Conservation (phyloP, 495 filamentous ascomycete genomes). For the Penicillium bovifimosum region DNA sequence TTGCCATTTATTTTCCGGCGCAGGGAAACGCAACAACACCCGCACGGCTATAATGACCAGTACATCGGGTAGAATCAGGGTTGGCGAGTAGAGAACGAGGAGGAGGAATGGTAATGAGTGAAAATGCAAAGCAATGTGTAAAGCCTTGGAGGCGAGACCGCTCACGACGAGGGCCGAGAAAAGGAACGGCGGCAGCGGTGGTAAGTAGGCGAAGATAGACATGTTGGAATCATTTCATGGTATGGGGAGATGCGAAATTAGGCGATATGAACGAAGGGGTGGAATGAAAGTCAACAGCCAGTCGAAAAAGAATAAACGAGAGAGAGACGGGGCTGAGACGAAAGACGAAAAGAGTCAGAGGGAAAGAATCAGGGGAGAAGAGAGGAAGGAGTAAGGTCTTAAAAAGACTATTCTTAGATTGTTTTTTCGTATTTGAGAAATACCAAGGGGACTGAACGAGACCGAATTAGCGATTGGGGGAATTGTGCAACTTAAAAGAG, state of each 20-base stretch:
- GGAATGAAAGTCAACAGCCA: neutral
- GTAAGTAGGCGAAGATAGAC: conserved; percentile 18
- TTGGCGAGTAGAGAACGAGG: conserved; percentile 34
- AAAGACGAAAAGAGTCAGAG: neutral
- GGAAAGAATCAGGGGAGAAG: neutral
- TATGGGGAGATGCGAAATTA: neutral
- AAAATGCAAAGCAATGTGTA: conserved; percentile 36
- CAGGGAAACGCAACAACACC: conserved; percentile 22
- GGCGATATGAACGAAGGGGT: neutral
- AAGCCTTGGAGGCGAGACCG: conserved; percentile 30
- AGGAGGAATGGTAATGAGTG: conserved; percentile 32
- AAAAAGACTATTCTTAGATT: conserved; percentile 2
- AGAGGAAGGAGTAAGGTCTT: neutral
- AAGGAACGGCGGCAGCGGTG: conserved; percentile 27
- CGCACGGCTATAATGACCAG: conserved; percentile 28
- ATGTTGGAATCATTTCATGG: conserved; percentile 23
- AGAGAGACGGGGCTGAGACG: neutral
- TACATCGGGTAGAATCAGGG: conserved; percentile 32
- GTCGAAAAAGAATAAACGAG: neutral
- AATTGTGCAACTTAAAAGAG: conserved; percentile 3
- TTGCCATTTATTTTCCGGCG: conserved; percentile 20
- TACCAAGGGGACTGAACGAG: neutral
- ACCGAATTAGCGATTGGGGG: conserved; percentile 1
- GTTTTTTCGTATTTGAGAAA: neutral
- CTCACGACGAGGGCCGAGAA: conserved; percentile 35